Percentiles rank a stretch among this genome's conserved stretches.
Evolutionary conservation across 441 rosid genomes (phyloP).

Genomic region (Melastoma candidum): DNA sequence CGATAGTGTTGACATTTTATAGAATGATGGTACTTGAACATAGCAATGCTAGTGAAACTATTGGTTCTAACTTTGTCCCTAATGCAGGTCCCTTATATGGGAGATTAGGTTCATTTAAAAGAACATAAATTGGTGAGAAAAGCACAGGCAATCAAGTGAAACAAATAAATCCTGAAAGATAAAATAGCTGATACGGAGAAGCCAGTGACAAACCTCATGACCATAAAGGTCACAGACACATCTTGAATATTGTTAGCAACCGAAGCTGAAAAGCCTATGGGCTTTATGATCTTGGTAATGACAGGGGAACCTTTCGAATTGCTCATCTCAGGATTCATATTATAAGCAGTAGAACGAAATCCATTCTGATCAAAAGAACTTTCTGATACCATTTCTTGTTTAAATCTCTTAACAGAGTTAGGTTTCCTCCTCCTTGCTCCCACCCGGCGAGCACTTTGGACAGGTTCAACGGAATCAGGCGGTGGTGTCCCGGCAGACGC

Average conservation of each 20-base stretch:
- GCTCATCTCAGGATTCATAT: conserved; percentile 27
- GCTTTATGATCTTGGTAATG: conserved; percentile 61
- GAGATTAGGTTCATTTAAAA: too few species aligned
- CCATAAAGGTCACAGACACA: conserved; percentile 62
- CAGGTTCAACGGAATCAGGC: conserved; percentile 33
- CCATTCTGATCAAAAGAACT: conserved; percentile 26
- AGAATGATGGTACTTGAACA: too few species aligned
- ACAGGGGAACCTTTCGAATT: conserved; percentile 29
- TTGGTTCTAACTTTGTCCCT: too few species aligned
- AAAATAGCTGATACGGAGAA: not conserved
- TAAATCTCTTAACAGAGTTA: conserved; percentile 88
- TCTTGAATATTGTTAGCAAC: conserved; percentile 47
- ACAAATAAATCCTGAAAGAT: not conserved
- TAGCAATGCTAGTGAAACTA: too few species aligned
- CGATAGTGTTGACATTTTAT: too few species aligned
- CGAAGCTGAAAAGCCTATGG: conserved; percentile 59
- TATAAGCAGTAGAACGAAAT: conserved; percentile 30
- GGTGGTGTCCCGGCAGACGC: conserved; percentile 36
- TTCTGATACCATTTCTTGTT: conserved; percentile 38
- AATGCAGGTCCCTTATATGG: too few species aligned
- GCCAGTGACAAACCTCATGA: conserved; percentile 51
- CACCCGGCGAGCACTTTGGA: conserved; percentile 41
- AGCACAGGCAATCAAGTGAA: not conserved
- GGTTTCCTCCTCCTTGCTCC: conserved; percentile 89
- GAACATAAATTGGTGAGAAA: not conserved